phyloP scores from a whole-genome alignment of 352 stramenopile genomes.

The Globisporangium nunn region DNA sequence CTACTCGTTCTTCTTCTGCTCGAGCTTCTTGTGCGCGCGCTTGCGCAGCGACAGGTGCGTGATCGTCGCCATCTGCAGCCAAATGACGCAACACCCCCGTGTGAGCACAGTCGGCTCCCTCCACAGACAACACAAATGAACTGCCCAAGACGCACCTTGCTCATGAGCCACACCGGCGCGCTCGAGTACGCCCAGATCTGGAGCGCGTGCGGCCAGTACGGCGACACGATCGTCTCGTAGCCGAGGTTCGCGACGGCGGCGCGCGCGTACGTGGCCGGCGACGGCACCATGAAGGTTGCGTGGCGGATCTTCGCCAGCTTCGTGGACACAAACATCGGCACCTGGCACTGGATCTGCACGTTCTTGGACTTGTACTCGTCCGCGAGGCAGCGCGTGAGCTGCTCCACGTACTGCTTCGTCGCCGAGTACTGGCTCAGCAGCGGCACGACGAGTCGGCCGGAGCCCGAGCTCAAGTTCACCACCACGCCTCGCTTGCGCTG shows the following conservation, averaged over 20 bases:
- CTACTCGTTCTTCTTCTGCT: constrained; percentile 81
- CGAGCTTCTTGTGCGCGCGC: constrained; percentile 82
- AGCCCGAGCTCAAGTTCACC: constrained; percentile 97
- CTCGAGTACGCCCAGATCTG: constrained; percentile 93
- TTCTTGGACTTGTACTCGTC: constrained; percentile 93
- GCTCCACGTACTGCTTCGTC: constrained; percentile 97
- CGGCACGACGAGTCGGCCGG: constrained; percentile 92
- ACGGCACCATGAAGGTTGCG: constrained; percentile 90
- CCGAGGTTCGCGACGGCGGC: constrained; percentile 91
- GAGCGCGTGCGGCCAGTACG: constrained; percentile 95
- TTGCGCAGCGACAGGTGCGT: constrained; percentile 78
- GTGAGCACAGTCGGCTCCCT: background rate
- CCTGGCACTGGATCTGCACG: constrained; percentile 95
- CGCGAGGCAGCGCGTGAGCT: constrained; percentile 94
- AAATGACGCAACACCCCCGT: background rate
- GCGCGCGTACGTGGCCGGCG: constrained; percentile 86
- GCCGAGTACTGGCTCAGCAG: constrained; percentile 96
- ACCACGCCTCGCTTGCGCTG: constrained; percentile 92
- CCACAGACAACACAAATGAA: constrained; percentile 18
- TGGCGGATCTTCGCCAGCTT: constrained; percentile 99
- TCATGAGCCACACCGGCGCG: constrained; percentile 81
- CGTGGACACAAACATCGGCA: constrained; percentile 98
- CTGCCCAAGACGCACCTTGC: constrained; percentile 45
- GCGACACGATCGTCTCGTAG: constrained; percentile 88
- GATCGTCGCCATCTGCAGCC: constrained; percentile 50